Base-by-base conservation (phyloP, 2,329 filamentous ascomycete genomes). In the Epichloe gansuensis region DNA sequence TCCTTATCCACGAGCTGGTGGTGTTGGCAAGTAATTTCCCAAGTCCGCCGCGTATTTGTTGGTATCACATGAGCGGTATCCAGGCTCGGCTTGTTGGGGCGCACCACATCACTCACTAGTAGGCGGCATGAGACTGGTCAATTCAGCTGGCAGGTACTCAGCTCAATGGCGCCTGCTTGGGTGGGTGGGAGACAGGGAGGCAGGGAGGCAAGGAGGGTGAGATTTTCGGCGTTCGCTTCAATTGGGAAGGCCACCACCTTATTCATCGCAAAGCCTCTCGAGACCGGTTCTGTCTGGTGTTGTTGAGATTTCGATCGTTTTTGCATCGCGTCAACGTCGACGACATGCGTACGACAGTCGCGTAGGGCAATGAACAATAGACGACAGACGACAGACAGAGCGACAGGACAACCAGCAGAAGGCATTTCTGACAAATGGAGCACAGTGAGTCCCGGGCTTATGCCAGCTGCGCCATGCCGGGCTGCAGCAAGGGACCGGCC, bases 401-500 rank as follows among this genome's bases (percentile, higher is more conserved):
- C 5, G 25, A 15, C 4, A 13, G 13, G 13, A 27, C 1, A 25
- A 27, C 5, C 25, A 27, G 23, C 25, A 11, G 12, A 12, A 39
- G 31, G 31, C 36, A 17, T 21, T 21, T 21, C 17, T 21, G 17
- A 21, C 17, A 21, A 21, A 21, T 21, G 17, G 17, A 21, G 17
- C 17, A 21, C 17, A 21, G 17, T 21, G 17, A 21, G 17, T 21
- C 17, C 17, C 17, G 17, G 9, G 41, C 23, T 44, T 25, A n/a
- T 44, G 15, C 6, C 13, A n/a, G 42, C 6, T 17, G 49, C 35
- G 35, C 43, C 15, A 31, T 13, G 43, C 35, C 3, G 41, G 42
- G 27, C 27, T 41, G 39, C 27, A 34, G 31, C 15, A 12, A 17
- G 35, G 42, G 40, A 6, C 27, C 60, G 63, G 60, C 60, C 58